Evolutionary conservation across 1,139 yeast genomes (phyloP), one percentile per base, ranked within the genome.

Genomic region (Meyerozyma smithsonii): DNA sequence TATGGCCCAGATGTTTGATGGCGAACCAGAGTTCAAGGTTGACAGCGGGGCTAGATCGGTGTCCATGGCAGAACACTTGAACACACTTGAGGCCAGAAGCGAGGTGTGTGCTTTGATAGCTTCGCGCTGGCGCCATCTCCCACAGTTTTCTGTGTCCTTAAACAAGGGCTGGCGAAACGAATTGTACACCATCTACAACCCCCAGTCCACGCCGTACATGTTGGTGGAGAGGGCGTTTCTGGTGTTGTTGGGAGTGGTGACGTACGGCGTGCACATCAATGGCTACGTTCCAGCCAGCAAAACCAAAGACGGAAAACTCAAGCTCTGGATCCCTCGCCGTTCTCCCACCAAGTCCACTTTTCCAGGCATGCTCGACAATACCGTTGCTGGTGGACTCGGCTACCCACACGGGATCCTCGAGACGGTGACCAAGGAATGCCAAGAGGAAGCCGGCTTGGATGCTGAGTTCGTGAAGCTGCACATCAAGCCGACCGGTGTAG

Each of bases 371-470:
- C 72, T 89, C 35, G 98, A 92, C 58, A 92, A 90, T 56, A 87
- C 95, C 1, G 87, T 92, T 5, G 98, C 96, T 0, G 98, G 98
- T 1, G 98, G 98, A 0, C 57, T 92, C 16, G 96, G 96, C 0
- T 72, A 82, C 55, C 96, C 96, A 0, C 68, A 78, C 49, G 89
- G 92, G 0, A 64, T 83, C 2, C 66, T 69, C 55, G 95, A 87
- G 37, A 90, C 97, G 0, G 79, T 82, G 3, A 51, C 86, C 16
- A 92, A 92, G 56, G 98, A 92, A 56, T 81, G 95, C 50, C 72
- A 68, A 45, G 98, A 92, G 54, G 98, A 92, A 55, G 98, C 96
- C 0, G 95, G 96, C 0, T 61, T 92, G n/a, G 48, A 56, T 0
- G 68, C 66, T 33, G 69, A 64, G 0, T 76, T 77, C 47, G 82